A percentile compares a stretch with the other conserved stretches of the same genome.
These are phyloP conservation scores for Trametes cubensis DNA, from an alignment of 768 basidiomycete genomes.

Conservation along the genomic window DNA sequence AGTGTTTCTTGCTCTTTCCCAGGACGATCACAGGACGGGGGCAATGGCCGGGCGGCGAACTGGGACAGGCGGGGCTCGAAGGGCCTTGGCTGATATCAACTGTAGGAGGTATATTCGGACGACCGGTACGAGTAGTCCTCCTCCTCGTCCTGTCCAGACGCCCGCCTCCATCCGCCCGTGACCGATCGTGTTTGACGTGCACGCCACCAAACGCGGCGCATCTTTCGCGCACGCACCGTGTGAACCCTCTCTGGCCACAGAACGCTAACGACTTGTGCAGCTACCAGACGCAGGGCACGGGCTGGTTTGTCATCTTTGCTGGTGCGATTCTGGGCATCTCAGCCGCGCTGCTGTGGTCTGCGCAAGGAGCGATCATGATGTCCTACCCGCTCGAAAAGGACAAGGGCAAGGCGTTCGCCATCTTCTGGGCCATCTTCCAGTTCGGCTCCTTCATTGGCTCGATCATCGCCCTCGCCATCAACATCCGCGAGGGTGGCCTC, in stretches of 20 bases:
- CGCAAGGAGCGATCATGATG: conserved; percentile 58
- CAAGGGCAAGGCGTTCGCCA: conserved; percentile 52
- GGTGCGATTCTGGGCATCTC: conserved; percentile 54
- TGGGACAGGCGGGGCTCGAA: not conserved
- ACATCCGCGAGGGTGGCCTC: conserved; percentile 37
- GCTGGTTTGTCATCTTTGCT: conserved; percentile 50
- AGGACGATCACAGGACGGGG: not conserved
- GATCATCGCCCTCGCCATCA: conserved; percentile 48
- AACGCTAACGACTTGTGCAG: conserved; percentile 18
- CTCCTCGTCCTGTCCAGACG: not conserved
- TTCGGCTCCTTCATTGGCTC: conserved; percentile 47
- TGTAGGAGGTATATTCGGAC: too few relatives aligned
- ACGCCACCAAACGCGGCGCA: not conserved
- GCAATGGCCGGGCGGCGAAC: not conserved
- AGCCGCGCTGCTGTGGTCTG: conserved; percentile 57
- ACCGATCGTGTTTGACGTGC: conserved; percentile 2
- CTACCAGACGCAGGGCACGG: conserved; percentile 42
- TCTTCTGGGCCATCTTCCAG: conserved; percentile 58
- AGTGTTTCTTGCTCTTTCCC: conserved; percentile 15
- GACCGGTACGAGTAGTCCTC: conserved; percentile 21
- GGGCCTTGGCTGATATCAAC: not conserved
- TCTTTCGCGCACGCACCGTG: not conserved
- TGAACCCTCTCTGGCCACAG: not conserved
- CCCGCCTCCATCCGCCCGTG: not conserved
- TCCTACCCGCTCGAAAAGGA: conserved; percentile 58